These are phyloP conservation scores for Ceratocystis harringtonii DNA, from an alignment of 2,329 filamentous ascomycete genomes.

Conservation along the genomic window DNA sequence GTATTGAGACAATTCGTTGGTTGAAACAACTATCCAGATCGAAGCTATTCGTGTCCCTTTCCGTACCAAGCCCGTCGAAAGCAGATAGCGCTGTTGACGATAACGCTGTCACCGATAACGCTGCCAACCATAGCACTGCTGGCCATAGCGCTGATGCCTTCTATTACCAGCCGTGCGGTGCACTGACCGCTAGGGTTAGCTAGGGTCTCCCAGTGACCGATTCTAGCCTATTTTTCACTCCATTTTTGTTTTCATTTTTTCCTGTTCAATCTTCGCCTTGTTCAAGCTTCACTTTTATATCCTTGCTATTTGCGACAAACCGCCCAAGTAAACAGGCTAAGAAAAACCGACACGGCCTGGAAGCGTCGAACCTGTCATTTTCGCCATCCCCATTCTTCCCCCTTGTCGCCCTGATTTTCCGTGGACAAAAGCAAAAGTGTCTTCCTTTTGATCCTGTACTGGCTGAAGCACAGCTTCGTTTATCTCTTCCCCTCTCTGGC, in stretches of 20 bases:
- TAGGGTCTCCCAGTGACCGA: background rate
- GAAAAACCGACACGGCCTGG: background rate
- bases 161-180: too few relatives aligned
- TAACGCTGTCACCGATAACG: too few relatives aligned
- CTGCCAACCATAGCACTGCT: too few relatives aligned
- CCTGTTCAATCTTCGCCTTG: background rate
- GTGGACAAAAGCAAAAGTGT: too few relatives aligned
- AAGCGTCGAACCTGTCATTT: background rate
- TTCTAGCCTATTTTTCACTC: background rate
- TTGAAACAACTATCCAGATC: too few relatives aligned
- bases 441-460: too few relatives aligned
- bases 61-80: too few relatives aligned
- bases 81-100: too few relatives aligned
- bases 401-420: background rate
- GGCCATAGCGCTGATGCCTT: too few relatives aligned
- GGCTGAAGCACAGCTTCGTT: background rate
- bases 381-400: background rate
- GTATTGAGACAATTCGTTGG: too few relatives aligned
- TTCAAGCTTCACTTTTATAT: background rate
- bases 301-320: constrained; percentile 9
- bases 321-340: background rate
- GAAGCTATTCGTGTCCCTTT: too few relatives aligned
- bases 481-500: background rate
- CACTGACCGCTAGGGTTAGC: background rate
- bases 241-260: background rate